Conservation (phyloP, 2,329 filamentous ascomycete genomes). For the Thelonectria olida region DNA sequence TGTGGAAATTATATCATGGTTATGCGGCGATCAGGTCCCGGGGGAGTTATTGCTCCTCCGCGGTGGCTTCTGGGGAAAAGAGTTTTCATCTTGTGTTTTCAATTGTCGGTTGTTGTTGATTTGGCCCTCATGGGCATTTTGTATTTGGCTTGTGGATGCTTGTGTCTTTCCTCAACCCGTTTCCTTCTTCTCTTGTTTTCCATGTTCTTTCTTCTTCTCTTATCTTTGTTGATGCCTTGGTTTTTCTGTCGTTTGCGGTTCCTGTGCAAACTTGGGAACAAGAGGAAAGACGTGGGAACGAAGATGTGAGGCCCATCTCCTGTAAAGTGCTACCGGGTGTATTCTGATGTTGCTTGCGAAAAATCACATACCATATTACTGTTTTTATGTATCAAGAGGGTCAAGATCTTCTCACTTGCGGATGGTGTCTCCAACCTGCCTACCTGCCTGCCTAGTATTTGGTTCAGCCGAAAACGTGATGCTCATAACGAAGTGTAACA, state of each 20-base stretch:
- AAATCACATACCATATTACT: conserved; percentile 42
- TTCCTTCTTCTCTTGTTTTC: conserved; percentile 4
- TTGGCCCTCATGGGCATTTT: conserved; percentile 23
- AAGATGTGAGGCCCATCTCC: conserved; percentile 20
- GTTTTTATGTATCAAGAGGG: conserved; percentile 26
- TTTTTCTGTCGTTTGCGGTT: conserved; percentile 19
- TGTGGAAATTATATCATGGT: conserved; percentile 52
- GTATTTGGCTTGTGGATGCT: conserved; percentile 28
- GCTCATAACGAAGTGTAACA: too few relatives aligned
- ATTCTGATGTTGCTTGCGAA: conserved; percentile 39
- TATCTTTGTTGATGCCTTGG: conserved; percentile 16
- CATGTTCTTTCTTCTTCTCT: conserved; percentile 20
- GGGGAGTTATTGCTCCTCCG: conserved; percentile 40
- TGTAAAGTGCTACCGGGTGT: conserved; percentile 38
- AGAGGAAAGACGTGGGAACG: conserved; percentile 28
- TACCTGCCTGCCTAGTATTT: too few relatives aligned
- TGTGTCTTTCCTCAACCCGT: conserved; percentile 12
- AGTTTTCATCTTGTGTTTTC: conserved; percentile 32
- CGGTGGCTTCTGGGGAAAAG: conserved; percentile 47
- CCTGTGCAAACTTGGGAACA: conserved; percentile 5
- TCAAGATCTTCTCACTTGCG: conserved; percentile 12
- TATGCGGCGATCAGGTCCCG: conserved; percentile 49
- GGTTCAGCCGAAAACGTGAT: too few relatives aligned
- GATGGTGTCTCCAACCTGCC: too few relatives aligned
- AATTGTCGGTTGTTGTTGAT: conserved; percentile 18